Evolutionary conservation across 2,329 filamentous ascomycete species (phyloP), one percentile per base, ranked within the genome.

Genomic region (Gyromitra esculenta): DNA sequence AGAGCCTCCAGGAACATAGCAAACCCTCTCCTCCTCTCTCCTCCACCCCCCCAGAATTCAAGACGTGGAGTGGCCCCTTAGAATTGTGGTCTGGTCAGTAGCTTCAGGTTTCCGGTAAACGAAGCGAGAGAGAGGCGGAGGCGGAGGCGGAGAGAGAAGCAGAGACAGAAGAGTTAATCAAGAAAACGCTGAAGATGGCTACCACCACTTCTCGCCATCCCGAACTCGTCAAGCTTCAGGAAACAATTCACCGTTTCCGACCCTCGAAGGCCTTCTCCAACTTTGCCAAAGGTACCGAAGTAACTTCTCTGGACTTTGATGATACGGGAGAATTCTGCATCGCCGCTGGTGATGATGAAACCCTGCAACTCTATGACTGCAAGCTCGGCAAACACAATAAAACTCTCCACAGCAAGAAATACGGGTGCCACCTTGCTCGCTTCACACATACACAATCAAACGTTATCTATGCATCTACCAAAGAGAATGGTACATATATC

Each of bases 301-400:
- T 97, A 76, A 91, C 96, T 7, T 98, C 95, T 1, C 89, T 99
- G 81, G 95, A 99, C 85, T 99, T 97, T 83, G 94, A 98, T 84
- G 94, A 98, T 85, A 91, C 92, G 56, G 96, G 96, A 83, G 94
- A 97, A 83, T 92, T 95, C 64, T 88, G 96, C 76, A 93, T 99
- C 84, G 92, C 94, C 0, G 93, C 94, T 5, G 92, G 94, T 80
- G 94, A 93, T 85, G 96, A 99, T 84, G 94, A 97, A 83, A 96
- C 93, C 2, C 92, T 99, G 78, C 94, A 98, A 82, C 91, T 99
- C 41, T 99, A 96, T 85, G 97, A 96, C 81, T 91, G 97, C 78
- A 92, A 92, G 81, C 94, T 97, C 79, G 96, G 96, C 3, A 92
- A 92, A 77, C 91, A 94, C 80, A 92, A 93, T 60, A 98, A 98